Conservation (phyloP, 164 flowering plant species). For the Malania oleifera region DNA sequence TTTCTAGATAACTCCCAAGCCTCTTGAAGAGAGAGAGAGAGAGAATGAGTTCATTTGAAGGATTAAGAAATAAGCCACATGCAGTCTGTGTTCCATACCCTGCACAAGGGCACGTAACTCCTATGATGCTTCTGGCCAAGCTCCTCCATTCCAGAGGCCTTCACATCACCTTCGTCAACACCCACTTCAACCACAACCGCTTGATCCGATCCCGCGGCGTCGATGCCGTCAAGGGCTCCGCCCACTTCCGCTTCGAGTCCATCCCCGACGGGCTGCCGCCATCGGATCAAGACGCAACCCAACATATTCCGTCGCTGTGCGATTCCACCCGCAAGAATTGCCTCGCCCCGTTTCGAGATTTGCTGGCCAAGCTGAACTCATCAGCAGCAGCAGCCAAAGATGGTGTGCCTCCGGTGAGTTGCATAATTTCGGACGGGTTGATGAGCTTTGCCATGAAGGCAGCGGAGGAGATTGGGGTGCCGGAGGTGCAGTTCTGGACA, state of each 20-base stretch:
- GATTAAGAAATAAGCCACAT: constrained; percentile 34
- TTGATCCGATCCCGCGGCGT: constrained; percentile 36
- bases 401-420: constrained; percentile 30
- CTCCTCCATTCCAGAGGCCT: constrained; percentile 52
- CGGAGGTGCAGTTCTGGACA: constrained; percentile 35
- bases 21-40: too few species aligned
- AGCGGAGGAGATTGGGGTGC: constrained; percentile 35
- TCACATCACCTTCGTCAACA: constrained; percentile 54
- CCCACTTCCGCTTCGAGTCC: constrained; percentile 42
- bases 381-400: too few species aligned
- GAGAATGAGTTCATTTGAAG: too few species aligned
- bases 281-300: constrained; percentile 44
- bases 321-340: constrained; percentile 27
- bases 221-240: constrained; percentile 22
- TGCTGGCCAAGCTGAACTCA: constrained; percentile 23
- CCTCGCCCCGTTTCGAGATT: constrained; percentile 22
- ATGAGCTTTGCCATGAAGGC: constrained; percentile 38
- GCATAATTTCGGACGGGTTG: constrained; percentile 41
- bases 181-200: constrained; percentile 57
- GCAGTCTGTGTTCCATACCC: constrained; percentile 55
- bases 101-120: constrained; percentile 63
- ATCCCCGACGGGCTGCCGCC: constrained; percentile 63
- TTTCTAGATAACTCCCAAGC: too few species aligned
- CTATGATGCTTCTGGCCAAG: constrained; percentile 48
- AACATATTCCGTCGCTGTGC: constrained; percentile 37